Conservation (phyloP, 768 basidiomycete genomes). For the Rhodocollybia butyracea region DNA sequence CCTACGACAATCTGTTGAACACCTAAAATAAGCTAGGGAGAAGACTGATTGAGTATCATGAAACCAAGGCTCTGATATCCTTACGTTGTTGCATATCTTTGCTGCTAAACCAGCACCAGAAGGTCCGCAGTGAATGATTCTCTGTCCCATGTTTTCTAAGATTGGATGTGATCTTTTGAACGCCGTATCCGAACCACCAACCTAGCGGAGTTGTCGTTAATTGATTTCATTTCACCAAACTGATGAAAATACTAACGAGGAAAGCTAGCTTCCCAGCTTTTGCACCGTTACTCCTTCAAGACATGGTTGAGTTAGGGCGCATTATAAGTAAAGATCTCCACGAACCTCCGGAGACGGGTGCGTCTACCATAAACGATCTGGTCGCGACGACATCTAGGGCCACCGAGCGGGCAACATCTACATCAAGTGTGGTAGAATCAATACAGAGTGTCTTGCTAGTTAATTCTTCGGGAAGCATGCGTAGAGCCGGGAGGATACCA, state of each 20-base stretch:
- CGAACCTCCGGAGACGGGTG: constrained; percentile 89
- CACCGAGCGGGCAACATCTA: constrained; percentile 66
- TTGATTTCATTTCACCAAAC: not conserved
- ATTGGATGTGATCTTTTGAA: constrained; percentile 57
- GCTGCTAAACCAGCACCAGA: constrained; percentile 82
- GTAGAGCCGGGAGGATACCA: constrained; percentile 67
- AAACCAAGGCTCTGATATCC: constrained; percentile 18
- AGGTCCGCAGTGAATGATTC: constrained; percentile 79
- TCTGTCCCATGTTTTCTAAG: constrained; percentile 73
- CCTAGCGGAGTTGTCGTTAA: not conserved
- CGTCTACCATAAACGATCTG: constrained; percentile 82
- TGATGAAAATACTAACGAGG: constrained; percentile 48
- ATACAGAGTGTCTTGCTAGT: constrained; percentile 60
- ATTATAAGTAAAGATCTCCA: constrained; percentile 7
- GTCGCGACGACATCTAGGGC: constrained; percentile 46
- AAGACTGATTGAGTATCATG: constrained; percentile 6
- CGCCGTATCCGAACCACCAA: constrained; percentile 61
- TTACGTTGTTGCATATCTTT: constrained; percentile 87
- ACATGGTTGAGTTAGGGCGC: not conserved
- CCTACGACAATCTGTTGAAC: constrained; percentile 80
- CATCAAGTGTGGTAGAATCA: constrained; percentile 90
- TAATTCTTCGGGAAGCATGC: constrained; percentile 37
- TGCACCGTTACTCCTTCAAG: constrained; percentile 74
- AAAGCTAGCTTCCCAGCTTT: constrained; percentile 87
- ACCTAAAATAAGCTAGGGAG: constrained; percentile 57